Conservation (phyloP, 768 basidiomycete species). For the Trametes elegans region DNA sequence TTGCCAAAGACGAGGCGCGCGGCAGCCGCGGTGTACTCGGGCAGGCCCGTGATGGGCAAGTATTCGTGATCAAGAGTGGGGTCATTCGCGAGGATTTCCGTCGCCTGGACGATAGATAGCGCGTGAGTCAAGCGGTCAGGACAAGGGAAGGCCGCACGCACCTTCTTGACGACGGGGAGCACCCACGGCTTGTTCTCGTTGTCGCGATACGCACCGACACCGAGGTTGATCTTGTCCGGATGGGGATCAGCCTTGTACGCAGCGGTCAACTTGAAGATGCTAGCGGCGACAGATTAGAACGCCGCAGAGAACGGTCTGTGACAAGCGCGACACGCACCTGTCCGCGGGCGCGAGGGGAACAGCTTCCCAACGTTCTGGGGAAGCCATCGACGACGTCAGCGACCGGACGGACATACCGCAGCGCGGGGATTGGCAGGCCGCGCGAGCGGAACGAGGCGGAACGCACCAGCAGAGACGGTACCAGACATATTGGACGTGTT, state of each 20-base stretch:
- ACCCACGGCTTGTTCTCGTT: slow-evolving; percentile 88
- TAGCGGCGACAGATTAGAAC: slow-evolving; percentile 29
- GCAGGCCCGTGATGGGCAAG: slow-evolving; percentile 85
- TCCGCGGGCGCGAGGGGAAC: slow-evolving; percentile 86
- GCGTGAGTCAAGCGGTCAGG: background rate
- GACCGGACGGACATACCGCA: slow-evolving; percentile 12
- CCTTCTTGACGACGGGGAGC: slow-evolving; percentile 88
- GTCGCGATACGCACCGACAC: slow-evolving; percentile 92
- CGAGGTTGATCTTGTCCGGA: slow-evolving; percentile 83
- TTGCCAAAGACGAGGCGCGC: slow-evolving; percentile 78
- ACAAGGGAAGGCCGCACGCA: slow-evolving; percentile 29
- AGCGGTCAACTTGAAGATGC: slow-evolving; percentile 89
- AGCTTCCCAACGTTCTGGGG: slow-evolving; percentile 65
- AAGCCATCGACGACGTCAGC: slow-evolving; percentile 2
- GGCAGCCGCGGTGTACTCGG: slow-evolving; percentile 78
- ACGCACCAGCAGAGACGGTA: slow-evolving; percentile 46
- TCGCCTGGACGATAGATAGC: slow-evolving; percentile 51
- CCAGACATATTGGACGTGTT: slow-evolving; percentile 37
- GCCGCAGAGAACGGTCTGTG: slow-evolving; percentile 1
- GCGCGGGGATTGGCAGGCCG: slow-evolving; percentile 10
- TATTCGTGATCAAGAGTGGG: slow-evolving; percentile 87
- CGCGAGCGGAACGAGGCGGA: background rate
- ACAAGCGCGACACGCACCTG: slow-evolving; percentile 48
- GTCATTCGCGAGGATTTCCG: slow-evolving; percentile 63
- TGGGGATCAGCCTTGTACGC: slow-evolving; percentile 81